Evolutionary conservation across 768 basidiomycete genomes (phyloP), one percentile per base, ranked within the genome.

Genomic region (Gloeophyllum trabeum): DNA sequence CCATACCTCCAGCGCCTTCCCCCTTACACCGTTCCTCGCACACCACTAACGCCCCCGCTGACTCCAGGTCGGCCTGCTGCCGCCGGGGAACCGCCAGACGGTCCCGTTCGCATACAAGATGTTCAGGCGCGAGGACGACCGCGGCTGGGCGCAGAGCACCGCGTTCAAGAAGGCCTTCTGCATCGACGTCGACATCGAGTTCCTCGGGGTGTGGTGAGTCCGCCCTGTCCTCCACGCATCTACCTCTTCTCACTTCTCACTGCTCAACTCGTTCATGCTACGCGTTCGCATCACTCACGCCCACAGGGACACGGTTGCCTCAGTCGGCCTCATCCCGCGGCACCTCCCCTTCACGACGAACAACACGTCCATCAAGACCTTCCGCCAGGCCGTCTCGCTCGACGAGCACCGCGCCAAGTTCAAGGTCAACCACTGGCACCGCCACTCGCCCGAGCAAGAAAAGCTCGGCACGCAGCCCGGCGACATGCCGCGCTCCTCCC

Each of bases 381-480:
- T 81, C 56, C 67, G 81, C 14, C 81, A 84, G 37, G 79, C 78
- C 0, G 53, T 82, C 6, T 58, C 79, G 2, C 67, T 84, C n/a
- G 78, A 81, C 39, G 79, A 81, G 42, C 69, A 64, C 4, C 67
- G 78, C 2, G 63, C 71, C 41, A 78, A 76, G 54, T 79, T 79
- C 55, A 71, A 76, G 45, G 64, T 69, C 2, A 73, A 73, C 45
- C 52, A 68, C 1, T 75, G 70, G 69, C 65, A 70, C 50, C 62
- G 69, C 13, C 16, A 32, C 16, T 10, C 16, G 10, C 28, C 10
- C 16, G 28, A 16, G 10, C 10, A 32, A 16, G 28, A 32, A 10
- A 32, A 32, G 28, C 10, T 10, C 10, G 28, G 28, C 10, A 32
- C 10, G 28, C 10, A 32, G 16, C 10, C 10, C 10, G 28, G 28